These are phyloP conservation scores for Ulvella scutata DNA, from an alignment of 139 green algal species.

Conservation along the genomic window DNA sequence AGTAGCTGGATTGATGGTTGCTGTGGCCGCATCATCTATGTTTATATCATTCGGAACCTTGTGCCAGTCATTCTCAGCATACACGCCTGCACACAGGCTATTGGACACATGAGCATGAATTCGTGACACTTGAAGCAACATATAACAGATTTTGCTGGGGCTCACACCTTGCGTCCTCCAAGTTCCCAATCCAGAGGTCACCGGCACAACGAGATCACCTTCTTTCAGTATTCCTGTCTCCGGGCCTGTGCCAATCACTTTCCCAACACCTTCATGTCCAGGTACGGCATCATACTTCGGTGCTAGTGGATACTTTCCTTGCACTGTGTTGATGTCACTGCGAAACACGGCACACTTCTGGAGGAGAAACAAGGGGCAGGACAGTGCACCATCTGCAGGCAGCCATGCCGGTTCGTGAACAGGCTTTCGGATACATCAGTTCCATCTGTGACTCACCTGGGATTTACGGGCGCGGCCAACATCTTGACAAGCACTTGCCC, in stretches of 20 bases:
- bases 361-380: background rate
- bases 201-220: constrained; percentile 62
- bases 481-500: background rate
- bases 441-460: background rate
- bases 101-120: too few relatives aligned
- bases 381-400: background rate
- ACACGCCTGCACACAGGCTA: too few relatives aligned
- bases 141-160: too few relatives aligned
- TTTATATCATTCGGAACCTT: constrained; percentile 27
- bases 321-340: constrained; percentile 61
- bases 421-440: background rate
- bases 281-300: constrained; percentile 29
- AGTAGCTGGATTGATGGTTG: constrained; percentile 66
- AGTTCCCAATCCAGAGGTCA: constrained; percentile 43
- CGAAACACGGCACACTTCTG: background rate
- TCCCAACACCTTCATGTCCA: constrained; percentile 62
- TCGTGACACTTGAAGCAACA: too few relatives aligned
- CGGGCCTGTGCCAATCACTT: constrained; percentile 20
- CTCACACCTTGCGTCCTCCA: constrained; percentile 44
- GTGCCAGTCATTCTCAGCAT: constrained; percentile 23
- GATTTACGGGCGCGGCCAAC: background rate
- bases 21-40: constrained; percentile 33
- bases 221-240: constrained; percentile 9
- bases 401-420: background rate
- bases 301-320: constrained; percentile 55